Evolutionary conservation across 2,329 filamentous ascomycete species (phyloP).

Genomic region (Ophiostoma montium): DNA sequence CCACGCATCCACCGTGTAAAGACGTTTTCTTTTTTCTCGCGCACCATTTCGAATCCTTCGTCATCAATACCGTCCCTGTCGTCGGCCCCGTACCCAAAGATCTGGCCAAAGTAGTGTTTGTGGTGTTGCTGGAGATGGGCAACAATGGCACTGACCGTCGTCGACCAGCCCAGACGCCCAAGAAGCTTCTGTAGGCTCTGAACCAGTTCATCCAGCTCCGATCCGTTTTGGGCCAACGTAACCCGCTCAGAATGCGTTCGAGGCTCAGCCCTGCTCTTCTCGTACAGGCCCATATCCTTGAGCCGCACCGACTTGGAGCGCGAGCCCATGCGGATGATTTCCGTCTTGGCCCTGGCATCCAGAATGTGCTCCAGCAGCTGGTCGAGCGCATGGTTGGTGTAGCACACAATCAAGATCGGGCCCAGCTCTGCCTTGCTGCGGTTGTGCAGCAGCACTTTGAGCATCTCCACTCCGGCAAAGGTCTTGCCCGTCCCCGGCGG

Average conservation of each 20-base stretch:
- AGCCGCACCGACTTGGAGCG: conserved; percentile 41
- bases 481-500: conserved; percentile 59
- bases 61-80: conserved; percentile 8
- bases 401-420: conserved; percentile 33
- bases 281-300: conserved; percentile 33
- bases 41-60: conserved; percentile 17
- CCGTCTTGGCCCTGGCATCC: conserved; percentile 25
- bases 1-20: conserved; percentile 14
- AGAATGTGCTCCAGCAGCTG: conserved; percentile 47
- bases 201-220: neutral
- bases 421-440: conserved; percentile 26
- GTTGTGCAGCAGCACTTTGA: conserved; percentile 37
- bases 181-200: neutral
- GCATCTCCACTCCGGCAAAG: conserved; percentile 44
- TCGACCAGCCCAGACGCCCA: neutral
- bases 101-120: conserved; percentile 13
- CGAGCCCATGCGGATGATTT: conserved; percentile 48
- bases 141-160: neutral
- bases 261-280: conserved; percentile 18
- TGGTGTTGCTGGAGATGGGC: conserved; percentile 5
- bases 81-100: conserved; percentile 13
- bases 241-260: conserved; percentile 27
- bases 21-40: conserved; percentile 4
- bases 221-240: conserved; percentile 17
- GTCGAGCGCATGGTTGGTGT: conserved; percentile 36